phyloP scores from a whole-genome alignment of 805 yeast genomes.

The Metschnikowia lochheadii region DNA sequence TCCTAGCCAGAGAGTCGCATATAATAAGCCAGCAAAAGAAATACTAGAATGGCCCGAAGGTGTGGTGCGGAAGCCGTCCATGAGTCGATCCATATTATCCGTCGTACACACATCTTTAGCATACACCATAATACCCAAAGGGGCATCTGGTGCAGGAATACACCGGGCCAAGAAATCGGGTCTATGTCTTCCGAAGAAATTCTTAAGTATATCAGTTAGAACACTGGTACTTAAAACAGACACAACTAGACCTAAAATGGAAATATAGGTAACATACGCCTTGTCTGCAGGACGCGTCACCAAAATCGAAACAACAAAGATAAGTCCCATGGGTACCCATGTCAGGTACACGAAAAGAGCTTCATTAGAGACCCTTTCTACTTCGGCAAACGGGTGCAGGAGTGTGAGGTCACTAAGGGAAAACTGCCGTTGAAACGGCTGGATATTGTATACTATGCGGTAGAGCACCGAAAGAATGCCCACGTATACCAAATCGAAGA shows the following conservation, averaged over 20 bases:
- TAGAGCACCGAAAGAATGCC: conserved; percentile 21
- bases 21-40: conserved; percentile 66
- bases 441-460: conserved; percentile 21
- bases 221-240: conserved; percentile 57
- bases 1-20: conserved; percentile 57
- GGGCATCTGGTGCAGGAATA: conserved; percentile 57
- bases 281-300: conserved; percentile 51
- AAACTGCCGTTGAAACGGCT: conserved; percentile 79
- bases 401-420: conserved; percentile 69
- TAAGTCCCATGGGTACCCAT: conserved; percentile 44
- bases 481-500: conserved; percentile 20
- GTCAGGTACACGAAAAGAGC: conserved; percentile 52
- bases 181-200: conserved; percentile 83
- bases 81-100: conserved; percentile 35
- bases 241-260: conserved; percentile 62
- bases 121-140: conserved; percentile 47
- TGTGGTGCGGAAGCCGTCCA: conserved; percentile 77
- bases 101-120: conserved; percentile 69
- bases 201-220: conserved; percentile 70
- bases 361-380: conserved; percentile 63
- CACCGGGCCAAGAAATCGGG: conserved; percentile 93
- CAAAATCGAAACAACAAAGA: conserved; percentile 34
- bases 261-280: conserved; percentile 55
- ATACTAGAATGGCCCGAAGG: conserved; percentile 80
- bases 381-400: conserved; percentile 74